Percentiles rank a stretch among this genome's conserved stretches.
These are phyloP conservation scores for Phytophthora tubulina DNA, from an alignment of 352 stramenopile species.

Conservation along the genomic window DNA sequence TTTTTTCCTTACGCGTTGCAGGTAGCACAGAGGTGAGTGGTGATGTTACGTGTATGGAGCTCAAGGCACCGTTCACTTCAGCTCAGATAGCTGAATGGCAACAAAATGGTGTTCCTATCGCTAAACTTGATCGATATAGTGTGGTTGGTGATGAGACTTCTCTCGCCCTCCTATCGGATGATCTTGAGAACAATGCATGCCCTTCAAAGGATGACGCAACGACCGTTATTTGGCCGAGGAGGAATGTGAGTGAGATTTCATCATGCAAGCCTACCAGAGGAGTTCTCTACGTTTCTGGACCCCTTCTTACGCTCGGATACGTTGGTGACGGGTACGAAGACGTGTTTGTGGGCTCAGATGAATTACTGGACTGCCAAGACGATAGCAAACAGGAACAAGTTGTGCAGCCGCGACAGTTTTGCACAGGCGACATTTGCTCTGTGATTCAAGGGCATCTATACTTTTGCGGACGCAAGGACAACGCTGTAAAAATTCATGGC, in stretches of 20 bases:
- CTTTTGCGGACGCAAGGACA: slow-evolving; percentile 55
- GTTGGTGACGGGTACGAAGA: slow-evolving; percentile 12
- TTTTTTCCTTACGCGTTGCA: slow-evolving; percentile 16
- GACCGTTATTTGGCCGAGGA: slow-evolving; percentile 31
- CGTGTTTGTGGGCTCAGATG: slow-evolving; percentile 11
- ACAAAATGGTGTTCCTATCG: slow-evolving; percentile 56
- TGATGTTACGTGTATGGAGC: slow-evolving; percentile 58
- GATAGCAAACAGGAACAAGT: neutral
- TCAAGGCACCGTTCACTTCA: slow-evolving; percentile 37
- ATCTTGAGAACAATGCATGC: neutral
- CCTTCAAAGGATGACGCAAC: no score
- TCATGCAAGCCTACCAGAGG: slow-evolving; percentile 18
- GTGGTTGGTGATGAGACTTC: slow-evolving; percentile 40
- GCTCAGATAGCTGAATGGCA: slow-evolving; percentile 38
- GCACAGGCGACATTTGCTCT: slow-evolving; percentile 59
- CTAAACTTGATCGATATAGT: slow-evolving; percentile 23
- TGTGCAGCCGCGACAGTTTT: slow-evolving; percentile 27
- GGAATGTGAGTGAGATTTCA: neutral
- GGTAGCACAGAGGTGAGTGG: slow-evolving; percentile 74
- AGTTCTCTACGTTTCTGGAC: slow-evolving; percentile 51
- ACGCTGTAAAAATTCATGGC: slow-evolving; percentile 65
- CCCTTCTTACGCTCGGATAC: slow-evolving; percentile 50
- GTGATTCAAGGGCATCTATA: slow-evolving; percentile 46
- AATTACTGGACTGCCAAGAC: neutral
- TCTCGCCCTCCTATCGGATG: slow-evolving; percentile 37